Conservation (phyloP, 2,329 filamentous ascomycete species). For the Onygenales sp. region DNA sequence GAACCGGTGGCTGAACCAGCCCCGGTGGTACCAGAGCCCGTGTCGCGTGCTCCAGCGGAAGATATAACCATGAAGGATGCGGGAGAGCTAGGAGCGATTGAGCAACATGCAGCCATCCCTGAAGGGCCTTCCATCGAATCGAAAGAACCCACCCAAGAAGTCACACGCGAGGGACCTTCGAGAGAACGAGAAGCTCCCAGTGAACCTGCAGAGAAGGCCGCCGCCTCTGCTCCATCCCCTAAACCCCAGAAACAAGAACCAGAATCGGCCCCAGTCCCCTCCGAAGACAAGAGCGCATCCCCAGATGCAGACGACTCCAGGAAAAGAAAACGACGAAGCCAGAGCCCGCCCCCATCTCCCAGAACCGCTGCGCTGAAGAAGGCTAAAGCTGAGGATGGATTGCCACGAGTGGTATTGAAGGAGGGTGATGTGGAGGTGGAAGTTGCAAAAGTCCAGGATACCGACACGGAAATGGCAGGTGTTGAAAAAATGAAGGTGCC, state of each 20-base stretch:
- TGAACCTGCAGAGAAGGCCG: neutral
- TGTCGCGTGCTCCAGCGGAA: neutral
- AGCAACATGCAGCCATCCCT: neutral
- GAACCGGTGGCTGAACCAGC: neutral
- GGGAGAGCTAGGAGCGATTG: neutral
- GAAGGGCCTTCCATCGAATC: neutral
- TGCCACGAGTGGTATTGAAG: constrained; percentile 19
- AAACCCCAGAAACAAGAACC: constrained; percentile 17
- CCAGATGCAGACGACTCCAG: constrained; percentile 44
- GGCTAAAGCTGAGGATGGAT: constrained; percentile 33
- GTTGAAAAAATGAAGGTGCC: constrained; percentile 3
- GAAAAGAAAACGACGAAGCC: constrained; percentile 59
- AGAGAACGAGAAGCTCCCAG: constrained; percentile 4
- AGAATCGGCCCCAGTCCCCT: constrained; percentile 10
- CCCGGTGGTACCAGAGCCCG: neutral
- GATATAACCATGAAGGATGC: neutral
- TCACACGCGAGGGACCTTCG: neutral
- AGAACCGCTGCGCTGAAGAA: constrained; percentile 49
- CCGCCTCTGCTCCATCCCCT: constrained; percentile 1
- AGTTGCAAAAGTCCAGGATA: neutral
- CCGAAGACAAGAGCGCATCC: constrained; percentile 19
- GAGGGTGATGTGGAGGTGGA: constrained; percentile 16
- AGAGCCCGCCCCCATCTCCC: constrained; percentile 48
- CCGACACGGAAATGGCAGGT: neutral
- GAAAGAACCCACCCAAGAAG: neutral